Conservation (phyloP, 805 yeast species). For the Myxozyma neotropica region DNA sequence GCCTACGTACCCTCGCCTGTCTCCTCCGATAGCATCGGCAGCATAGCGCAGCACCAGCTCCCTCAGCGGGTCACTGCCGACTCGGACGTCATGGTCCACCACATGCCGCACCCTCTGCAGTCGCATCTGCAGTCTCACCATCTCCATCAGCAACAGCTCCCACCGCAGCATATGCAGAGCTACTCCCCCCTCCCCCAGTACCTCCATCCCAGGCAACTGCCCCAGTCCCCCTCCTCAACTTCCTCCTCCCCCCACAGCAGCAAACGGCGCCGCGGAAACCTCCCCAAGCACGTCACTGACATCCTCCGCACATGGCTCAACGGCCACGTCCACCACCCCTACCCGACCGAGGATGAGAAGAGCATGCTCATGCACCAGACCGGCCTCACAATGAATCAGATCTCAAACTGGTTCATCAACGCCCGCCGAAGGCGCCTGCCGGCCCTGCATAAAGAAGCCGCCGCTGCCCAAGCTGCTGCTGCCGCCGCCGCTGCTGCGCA, state of each 20-base stretch:
- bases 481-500: slow-evolving; percentile 7
- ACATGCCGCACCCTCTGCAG: too few species aligned
- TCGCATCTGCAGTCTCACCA: too few species aligned
- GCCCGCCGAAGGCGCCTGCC: slow-evolving; percentile 76
- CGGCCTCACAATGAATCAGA: slow-evolving; percentile 77
- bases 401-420: slow-evolving; percentile 86
- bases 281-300: slow-evolving; percentile 77
- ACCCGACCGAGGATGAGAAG: slow-evolving; percentile 81
- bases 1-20: slow-evolving; percentile 6
- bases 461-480: slow-evolving; percentile 20
- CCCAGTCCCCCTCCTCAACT: not conserved
- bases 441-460: slow-evolving; percentile 35
- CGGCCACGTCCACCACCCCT: slow-evolving; percentile 75
- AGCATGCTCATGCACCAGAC: slow-evolving; percentile 67
- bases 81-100: too few species aligned
- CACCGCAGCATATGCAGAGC: not conserved
- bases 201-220: not conserved
- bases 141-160: slow-evolving; percentile 12
- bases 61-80: too few species aligned
- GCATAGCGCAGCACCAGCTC: slow-evolving; percentile 8
- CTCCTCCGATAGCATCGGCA: not conserved
- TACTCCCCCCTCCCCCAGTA: too few species aligned
- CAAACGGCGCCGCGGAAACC: slow-evolving; percentile 62
- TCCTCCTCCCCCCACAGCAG: not conserved
- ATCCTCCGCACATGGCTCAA: slow-evolving; percentile 73